phyloP scores from a whole-genome alignment of 495 filamentous ascomycete species.

The Tuber aestivum region DNA sequence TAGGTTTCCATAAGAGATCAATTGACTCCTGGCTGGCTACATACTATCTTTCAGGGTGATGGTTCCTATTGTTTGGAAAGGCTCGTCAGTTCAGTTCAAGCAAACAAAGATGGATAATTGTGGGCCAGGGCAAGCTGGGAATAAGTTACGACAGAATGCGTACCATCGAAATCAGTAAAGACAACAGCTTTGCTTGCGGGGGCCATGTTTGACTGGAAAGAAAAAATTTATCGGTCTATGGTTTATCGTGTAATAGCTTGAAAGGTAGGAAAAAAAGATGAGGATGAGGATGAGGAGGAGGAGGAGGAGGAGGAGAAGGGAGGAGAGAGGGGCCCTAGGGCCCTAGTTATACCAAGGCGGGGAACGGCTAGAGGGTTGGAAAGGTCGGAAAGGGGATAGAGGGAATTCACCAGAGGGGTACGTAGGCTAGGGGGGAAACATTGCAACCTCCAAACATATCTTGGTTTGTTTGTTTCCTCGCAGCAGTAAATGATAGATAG shows the following conservation, averaged over 20 bases:
- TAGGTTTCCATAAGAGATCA: background rate
- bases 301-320: background rate
- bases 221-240: slow-evolving; percentile 1
- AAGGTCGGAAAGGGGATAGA: background rate
- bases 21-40: slow-evolving; percentile 33
- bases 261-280: background rate
- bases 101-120: background rate
- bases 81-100: slow-evolving; percentile 9
- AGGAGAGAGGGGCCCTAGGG: background rate
- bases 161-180: slow-evolving; percentile 94
- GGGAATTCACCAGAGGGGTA: background rate
- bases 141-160: background rate
- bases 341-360: background rate
- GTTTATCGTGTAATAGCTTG: background rate
- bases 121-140: background rate
- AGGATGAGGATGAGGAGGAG: slow-evolving; percentile 5
- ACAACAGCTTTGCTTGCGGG: slow-evolving; percentile 55
- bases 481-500: background rate
- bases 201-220: slow-evolving; percentile 23
- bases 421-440: background rate
- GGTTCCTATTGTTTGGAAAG: slow-evolving; percentile 47
- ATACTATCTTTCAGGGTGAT: slow-evolving; percentile 80
- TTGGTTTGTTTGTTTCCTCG: background rate
- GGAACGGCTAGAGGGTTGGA: background rate
- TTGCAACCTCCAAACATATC: slow-evolving; percentile 1